Evolutionary conservation across 176 grass and related monocot genomes (phyloP), one percentile per base, ranked within the genome.

Genomic region (Oryza rufipogon): DNA sequence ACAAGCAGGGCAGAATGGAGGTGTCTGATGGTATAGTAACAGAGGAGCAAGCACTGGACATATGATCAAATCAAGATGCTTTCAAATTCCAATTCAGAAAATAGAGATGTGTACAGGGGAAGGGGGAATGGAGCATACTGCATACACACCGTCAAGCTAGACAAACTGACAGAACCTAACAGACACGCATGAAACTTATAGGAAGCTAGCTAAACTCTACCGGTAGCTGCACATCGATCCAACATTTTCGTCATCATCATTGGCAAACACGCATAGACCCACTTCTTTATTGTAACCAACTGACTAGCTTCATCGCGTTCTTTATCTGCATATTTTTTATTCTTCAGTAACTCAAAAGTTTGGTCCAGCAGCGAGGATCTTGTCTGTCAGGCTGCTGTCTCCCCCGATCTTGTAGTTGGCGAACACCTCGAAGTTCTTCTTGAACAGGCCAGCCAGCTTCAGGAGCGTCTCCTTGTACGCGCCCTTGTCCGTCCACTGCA

Each of bases 371-470:
- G 91, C 91, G 71, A 99, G 91, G 88, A 99, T 99, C 85, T 99
- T 89, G 41, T 99, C 91, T 3, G 96, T 96, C 11, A 99, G 89
- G 79, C 61, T 89, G 68, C 87, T 64, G 71, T 91, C 89, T 4
- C 90, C 80, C 11, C 93, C 96, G 17, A 99, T 96, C 87, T 89
- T 96, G 71, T 96, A 90, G 86, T 16, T 96, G 32, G 93, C 83
- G 38, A 99, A 99, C 86, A 99, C 96, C 91, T 93, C 96, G 70
- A 99, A 99, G 87, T 99, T 99, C 14, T 96, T 96, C 86, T 89
- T 93, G 86, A 99, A 99, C 68, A 99, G 86, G 6, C 96, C 91
- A 13, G 87, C 96, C 51, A 99, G 89, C 88, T 87, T 99, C 41
- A 99, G 78, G 77, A 99, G 81, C 52, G 93, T 99, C 79, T 94